Evolutionary conservation across 2,329 filamentous ascomycete genomes (phyloP).

Genomic region (Apiospora arundinis): DNA sequence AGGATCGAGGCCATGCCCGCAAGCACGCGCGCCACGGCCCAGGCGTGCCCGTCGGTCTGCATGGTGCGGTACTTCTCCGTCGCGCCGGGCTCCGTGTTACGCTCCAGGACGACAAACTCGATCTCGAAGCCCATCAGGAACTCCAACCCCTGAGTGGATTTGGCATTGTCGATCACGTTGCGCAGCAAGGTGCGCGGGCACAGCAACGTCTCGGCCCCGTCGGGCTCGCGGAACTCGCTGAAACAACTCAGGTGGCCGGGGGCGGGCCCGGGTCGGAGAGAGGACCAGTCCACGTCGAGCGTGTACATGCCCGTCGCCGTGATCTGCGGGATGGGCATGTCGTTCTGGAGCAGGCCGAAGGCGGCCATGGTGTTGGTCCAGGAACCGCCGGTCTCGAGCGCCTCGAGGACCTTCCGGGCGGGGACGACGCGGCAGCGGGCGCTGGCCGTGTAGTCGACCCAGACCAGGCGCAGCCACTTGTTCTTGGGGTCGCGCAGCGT

Average conservation of each 20-base stretch:
- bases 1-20: conserved; percentile 66
- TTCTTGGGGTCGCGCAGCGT: conserved; percentile 28
- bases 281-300: conserved; percentile 69
- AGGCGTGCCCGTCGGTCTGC: conserved; percentile 69
- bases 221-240: conserved; percentile 67
- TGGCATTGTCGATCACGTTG: conserved; percentile 56
- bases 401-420: conserved; percentile 55
- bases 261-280: conserved; percentile 63
- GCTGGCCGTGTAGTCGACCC: conserved; percentile 78
- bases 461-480: conserved; percentile 76
- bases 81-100: conserved; percentile 39
- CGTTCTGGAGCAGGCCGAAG: conserved; percentile 72
- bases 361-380: conserved; percentile 70
- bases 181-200: conserved; percentile 73
- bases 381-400: conserved; percentile 50
- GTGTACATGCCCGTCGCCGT: conserved; percentile 69
- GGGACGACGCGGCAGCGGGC: conserved; percentile 72
- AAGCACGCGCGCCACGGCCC: conserved; percentile 70
- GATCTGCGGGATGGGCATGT: conserved; percentile 60
- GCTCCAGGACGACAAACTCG: conserved; percentile 74
- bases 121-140: conserved; percentile 82
- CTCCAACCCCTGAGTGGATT: conserved; percentile 54
- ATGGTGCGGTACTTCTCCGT: conserved; percentile 49
- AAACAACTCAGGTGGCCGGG: conserved; percentile 70
- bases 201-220: conserved; percentile 54